A percentile compares a stretch with the other conserved stretches of the same genome.
Conservation (phyloP, 2,329 filamentous ascomycete species). For the Stachybotrys chlorohalonatus region DNA sequence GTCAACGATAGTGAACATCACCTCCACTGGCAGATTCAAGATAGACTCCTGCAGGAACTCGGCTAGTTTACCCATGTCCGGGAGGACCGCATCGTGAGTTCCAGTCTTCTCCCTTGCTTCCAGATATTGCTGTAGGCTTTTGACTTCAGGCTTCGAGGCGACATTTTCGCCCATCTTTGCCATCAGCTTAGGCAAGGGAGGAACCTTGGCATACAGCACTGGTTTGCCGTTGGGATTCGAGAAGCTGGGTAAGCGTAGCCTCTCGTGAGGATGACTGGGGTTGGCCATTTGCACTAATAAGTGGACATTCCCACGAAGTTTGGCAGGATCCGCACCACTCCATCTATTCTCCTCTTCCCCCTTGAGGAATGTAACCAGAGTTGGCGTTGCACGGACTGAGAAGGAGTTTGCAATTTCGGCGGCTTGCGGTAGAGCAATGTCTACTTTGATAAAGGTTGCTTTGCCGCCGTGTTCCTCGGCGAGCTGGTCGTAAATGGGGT, state of each 20-base stretch:
- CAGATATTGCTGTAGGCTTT: conserved; percentile 62
- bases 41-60: conserved; percentile 49
- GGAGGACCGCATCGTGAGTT: conserved; percentile 58
- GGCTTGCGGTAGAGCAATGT: conserved; percentile 58
- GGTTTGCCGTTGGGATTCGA: conserved; percentile 54
- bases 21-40: conserved; percentile 47
- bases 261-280: conserved; percentile 67
- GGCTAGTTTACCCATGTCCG: conserved; percentile 59
- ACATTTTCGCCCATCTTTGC: conserved; percentile 59
- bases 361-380: conserved; percentile 76
- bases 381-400: conserved; percentile 68
- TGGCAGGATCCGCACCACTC: conserved; percentile 63
- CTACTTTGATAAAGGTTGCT: conserved; percentile 71
- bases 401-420: conserved; percentile 57
- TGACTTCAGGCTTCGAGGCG: conserved; percentile 51
- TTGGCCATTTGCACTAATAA: conserved; percentile 67
- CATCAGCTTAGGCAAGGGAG: conserved; percentile 73
- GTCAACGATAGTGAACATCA: conserved; percentile 77
- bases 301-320: conserved; percentile 62
- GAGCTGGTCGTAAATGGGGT: conserved; percentile 73
- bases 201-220: conserved; percentile 67
- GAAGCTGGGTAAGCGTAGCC: conserved; percentile 61
- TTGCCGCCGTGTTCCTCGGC: conserved; percentile 63
- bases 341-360: conserved; percentile 72
- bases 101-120: conserved; percentile 48